A percentile compares a stretch with the other conserved stretches of the same genome.
Evolutionary conservation across 352 stramenopile species (phyloP).

Genomic region (Lagenidium giganteum): DNA sequence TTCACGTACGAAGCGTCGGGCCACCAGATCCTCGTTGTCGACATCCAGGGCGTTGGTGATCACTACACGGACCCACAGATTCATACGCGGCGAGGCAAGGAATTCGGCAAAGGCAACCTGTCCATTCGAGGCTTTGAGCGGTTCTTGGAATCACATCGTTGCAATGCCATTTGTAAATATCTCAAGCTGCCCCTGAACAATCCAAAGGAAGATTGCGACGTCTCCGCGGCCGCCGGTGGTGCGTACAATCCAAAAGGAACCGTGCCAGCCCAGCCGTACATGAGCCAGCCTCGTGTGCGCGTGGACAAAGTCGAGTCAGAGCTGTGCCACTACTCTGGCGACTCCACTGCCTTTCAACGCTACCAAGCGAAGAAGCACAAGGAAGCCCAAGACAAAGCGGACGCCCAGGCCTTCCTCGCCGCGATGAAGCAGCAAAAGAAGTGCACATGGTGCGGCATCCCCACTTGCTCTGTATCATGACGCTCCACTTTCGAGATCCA

Average conservation of each 20-base stretch:
- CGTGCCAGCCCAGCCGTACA: slow-evolving; percentile 62
- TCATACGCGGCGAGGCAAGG: slow-evolving; percentile 69
- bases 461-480: slow-evolving; percentile 15
- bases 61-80: slow-evolving; percentile 96
- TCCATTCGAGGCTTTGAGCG: slow-evolving; percentile 59
- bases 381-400: slow-evolving; percentile 12
- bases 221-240: slow-evolving; percentile 11
- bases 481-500: slow-evolving; percentile 1
- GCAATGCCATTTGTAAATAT: slow-evolving; percentile 79
- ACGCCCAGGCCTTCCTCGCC: slow-evolving; percentile 10
- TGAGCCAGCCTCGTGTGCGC: slow-evolving; percentile 50
- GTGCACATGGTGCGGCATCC: slow-evolving; percentile 16
- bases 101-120: slow-evolving; percentile 83
- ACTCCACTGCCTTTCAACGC: slow-evolving; percentile 64
- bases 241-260: slow-evolving; percentile 48
- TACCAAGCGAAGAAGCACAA: slow-evolving; percentile 48
- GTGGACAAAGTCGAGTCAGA: slow-evolving; percentile 59
- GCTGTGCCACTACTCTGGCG: slow-evolving; percentile 68
- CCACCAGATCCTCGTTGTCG: slow-evolving; percentile 90
- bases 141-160: slow-evolving; percentile 72
- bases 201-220: slow-evolving; percentile 35
- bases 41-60: slow-evolving; percentile 94
- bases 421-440: slow-evolving; percentile 18
- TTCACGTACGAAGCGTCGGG: slow-evolving; percentile 90
- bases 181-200: slow-evolving; percentile 71